A percentile compares a stretch with the other conserved stretches of the same genome.
Conservation (phyloP, 2,329 filamentous ascomycete species). For the Botrytis paeoniae region DNA sequence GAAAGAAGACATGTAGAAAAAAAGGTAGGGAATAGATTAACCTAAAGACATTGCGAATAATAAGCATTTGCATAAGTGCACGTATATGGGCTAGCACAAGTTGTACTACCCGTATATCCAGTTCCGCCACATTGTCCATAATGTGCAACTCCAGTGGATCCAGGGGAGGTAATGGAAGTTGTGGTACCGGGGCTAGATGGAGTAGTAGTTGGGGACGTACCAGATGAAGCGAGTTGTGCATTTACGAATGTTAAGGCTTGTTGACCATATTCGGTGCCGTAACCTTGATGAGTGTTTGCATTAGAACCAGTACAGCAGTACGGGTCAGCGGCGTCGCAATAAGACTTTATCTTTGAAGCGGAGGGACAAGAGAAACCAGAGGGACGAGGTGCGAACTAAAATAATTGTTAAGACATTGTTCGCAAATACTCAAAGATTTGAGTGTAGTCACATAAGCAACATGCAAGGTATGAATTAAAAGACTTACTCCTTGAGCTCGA, state of each 20-base stretch:
- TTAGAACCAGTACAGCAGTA: conserved; percentile 62
- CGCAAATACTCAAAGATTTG: no score
- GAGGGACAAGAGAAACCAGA: conserved; percentile 52
- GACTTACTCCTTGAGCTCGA: conserved; percentile 54
- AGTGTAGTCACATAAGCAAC: neutral
- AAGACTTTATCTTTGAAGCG: conserved; percentile 54
- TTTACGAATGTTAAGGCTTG: conserved; percentile 57
- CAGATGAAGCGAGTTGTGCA: conserved; percentile 43
- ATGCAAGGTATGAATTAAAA: neutral
- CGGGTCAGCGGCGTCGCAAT: conserved; percentile 58
- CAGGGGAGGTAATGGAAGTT: neutral
- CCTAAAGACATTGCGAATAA: conserved; percentile 28
- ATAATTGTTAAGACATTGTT: conserved; percentile 11
- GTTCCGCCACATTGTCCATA: conserved; percentile 24
- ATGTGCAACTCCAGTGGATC: conserved; percentile 8
- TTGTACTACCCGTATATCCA: conserved; percentile 24
- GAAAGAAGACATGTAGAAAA: neutral
- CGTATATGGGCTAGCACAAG: conserved; percentile 22
- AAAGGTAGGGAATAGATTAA: conserved; percentile 3
- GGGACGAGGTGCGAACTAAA: conserved; percentile 54
- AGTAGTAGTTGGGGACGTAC: conserved; percentile 14
- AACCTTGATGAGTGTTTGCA: conserved; percentile 53
- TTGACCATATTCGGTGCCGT: conserved; percentile 54
- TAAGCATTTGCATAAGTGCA: conserved; percentile 24
- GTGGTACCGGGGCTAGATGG: conserved; percentile 13